phyloP scores from a whole-genome alignment of 306 rosid species.

The Cucurbita moschata region DNA sequence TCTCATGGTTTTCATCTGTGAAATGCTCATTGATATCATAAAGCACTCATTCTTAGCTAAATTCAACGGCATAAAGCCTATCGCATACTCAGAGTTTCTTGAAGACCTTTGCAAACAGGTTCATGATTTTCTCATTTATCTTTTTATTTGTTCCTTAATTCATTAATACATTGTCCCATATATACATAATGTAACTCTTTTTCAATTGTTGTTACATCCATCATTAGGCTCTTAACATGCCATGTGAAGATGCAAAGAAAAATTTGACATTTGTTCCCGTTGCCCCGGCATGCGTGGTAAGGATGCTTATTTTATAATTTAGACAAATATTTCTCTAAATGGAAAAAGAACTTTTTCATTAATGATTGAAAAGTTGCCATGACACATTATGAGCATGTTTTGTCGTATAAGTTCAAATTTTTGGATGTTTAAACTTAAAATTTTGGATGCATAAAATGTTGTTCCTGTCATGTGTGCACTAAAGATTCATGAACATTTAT shows the following conservation, averaged over 20 bases:
- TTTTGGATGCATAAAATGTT: too few relatives aligned
- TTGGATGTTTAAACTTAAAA: too few relatives aligned
- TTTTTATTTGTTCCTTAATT: not conserved
- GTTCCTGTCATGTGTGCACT: not conserved
- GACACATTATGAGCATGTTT: too few relatives aligned
- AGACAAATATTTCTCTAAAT: not conserved
- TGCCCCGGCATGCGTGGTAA: constrained; percentile 99
- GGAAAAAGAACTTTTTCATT: not conserved
- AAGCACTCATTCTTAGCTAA: constrained; percentile 94
- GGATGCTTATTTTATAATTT: constrained; percentile 5
- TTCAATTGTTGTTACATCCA: not conserved
- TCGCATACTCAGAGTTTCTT: constrained; percentile 75
- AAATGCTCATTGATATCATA: constrained; percentile 76
- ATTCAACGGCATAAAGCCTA: constrained; percentile 85
- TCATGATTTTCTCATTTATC: constrained; percentile 11
- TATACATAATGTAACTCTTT: not conserved
- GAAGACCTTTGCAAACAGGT: constrained; percentile 98
- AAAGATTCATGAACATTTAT: not conserved
- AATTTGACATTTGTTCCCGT: constrained; percentile 81
- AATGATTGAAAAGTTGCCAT: not conserved
- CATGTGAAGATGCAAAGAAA: constrained; percentile 52
- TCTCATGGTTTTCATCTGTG: constrained; percentile 69
- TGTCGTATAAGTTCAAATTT: too few relatives aligned
- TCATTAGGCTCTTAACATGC: constrained; percentile 58
- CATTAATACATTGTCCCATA: not conserved